These are phyloP conservation scores for Endotrypanum monterogeii DNA, from an alignment of 208 protist genomes.

Conservation along the genomic window DNA sequence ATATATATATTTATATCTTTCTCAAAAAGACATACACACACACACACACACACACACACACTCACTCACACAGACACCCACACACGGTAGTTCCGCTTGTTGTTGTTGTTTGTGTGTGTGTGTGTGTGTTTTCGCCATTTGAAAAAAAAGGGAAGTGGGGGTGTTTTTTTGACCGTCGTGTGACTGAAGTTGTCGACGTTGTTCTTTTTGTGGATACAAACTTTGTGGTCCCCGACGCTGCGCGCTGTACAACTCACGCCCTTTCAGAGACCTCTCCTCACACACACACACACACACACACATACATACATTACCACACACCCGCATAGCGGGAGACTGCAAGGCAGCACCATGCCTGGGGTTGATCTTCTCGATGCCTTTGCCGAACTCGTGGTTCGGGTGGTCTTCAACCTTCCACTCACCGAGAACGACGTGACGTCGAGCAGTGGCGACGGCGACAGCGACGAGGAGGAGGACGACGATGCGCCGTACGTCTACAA, in stretches of 20 bases:
- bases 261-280: not conserved
- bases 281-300: not conserved
- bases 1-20: too few species aligned
- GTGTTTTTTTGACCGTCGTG: too few species aligned
- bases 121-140: too few species aligned
- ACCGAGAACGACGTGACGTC: slow-evolving; percentile 6
- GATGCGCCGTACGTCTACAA: slow-evolving; percentile 11
- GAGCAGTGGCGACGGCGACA: slow-evolving; percentile 6
- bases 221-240: too few species aligned
- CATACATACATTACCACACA: not conserved
- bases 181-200: too few species aligned
- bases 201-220: too few species aligned
- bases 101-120: too few species aligned
- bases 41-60: not conserved
- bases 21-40: not conserved
- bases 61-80: slow-evolving; percentile 11
- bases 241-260: too few species aligned
- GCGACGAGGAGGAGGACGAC: slow-evolving; percentile 12
- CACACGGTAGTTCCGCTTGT: slow-evolving; percentile 2
- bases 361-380: slow-evolving; percentile 67
- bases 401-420: slow-evolving; percentile 60
- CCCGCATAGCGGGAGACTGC: too few species aligned
- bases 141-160: too few species aligned
- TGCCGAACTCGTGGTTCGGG: slow-evolving; percentile 65
- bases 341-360: slow-evolving; percentile 36